phyloP scores from a whole-genome alignment of 495 filamentous ascomycete species.

The Usnea hakonensis region DNA sequence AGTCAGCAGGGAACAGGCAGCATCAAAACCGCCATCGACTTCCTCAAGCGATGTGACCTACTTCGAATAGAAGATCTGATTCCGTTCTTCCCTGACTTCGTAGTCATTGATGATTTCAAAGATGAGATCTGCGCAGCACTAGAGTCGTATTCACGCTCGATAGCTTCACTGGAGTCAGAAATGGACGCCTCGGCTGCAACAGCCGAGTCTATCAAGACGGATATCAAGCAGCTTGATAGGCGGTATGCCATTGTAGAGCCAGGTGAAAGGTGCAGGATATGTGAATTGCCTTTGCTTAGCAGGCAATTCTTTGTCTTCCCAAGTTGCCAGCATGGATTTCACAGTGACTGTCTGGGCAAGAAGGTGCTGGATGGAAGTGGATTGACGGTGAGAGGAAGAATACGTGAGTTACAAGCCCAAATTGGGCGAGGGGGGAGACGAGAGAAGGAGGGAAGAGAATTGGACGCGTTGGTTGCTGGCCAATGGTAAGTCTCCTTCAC shows the following conservation, averaged over 20 bases:
- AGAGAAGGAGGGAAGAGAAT: slow-evolving; percentile 77
- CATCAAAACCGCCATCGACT: slow-evolving; percentile 93
- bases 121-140: slow-evolving; percentile 92
- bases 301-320: slow-evolving; percentile 97
- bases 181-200: slow-evolving; percentile 92
- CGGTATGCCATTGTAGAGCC: slow-evolving; percentile 96
- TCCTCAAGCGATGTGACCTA: slow-evolving; percentile 82
- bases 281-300: slow-evolving; percentile 73
- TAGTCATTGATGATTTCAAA: slow-evolving; percentile 99
- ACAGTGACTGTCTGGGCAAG: slow-evolving; percentile 82
- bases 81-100: slow-evolving; percentile 97
- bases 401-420: slow-evolving; percentile 74
- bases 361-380: slow-evolving; percentile 61
- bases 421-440: slow-evolving; percentile 65
- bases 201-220: slow-evolving; percentile 76
- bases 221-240: slow-evolving; percentile 74
- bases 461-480: slow-evolving; percentile 78
- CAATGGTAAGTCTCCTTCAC: slow-evolving; percentile 54
- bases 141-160: slow-evolving; percentile 83
- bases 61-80: slow-evolving; percentile 94
- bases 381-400: slow-evolving; percentile 55
- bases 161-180: slow-evolving; percentile 81
- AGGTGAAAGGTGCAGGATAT: slow-evolving; percentile 86
- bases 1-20: slow-evolving; percentile 58
- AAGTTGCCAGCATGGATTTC: slow-evolving; percentile 87